A percentile compares a stretch with the other conserved stretches of the same genome.
Evolutionary conservation across 352 stramenopile genomes (phyloP).

Genomic region (Globisporangium paroecandrum): DNA sequence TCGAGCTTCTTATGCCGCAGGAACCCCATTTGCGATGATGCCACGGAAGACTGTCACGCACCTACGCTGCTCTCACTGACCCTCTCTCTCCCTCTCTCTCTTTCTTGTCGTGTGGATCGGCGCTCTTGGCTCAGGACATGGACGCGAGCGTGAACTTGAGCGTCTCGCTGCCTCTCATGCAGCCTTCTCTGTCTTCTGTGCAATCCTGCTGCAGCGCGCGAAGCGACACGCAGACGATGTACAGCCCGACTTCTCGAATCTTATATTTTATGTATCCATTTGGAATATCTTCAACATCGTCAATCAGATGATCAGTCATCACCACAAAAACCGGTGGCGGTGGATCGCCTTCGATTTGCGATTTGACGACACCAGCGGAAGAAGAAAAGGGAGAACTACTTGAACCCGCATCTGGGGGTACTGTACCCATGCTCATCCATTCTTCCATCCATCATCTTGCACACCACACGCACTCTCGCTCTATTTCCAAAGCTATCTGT

Average conservation of each 20-base stretch:
- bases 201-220: background rate
- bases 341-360: background rate
- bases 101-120: background rate
- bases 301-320: background rate
- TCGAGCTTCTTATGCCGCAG: conserved; percentile 59
- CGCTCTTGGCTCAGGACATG: background rate
- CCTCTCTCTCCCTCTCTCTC: background rate
- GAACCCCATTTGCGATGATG: conserved; percentile 42
- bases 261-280: conserved; percentile 11
- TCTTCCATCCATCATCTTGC: background rate
- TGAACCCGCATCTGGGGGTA: background rate
- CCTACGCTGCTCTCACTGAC: too few species aligned
- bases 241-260: background rate
- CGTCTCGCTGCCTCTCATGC: background rate
- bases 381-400: too few species aligned
- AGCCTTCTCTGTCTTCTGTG: background rate
- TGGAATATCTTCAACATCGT: background rate
- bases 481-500: background rate
- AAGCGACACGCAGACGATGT: background rate
- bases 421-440: background rate
- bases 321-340: background rate
- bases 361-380: too few species aligned
- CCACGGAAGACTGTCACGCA: background rate
- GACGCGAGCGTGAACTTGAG: background rate
- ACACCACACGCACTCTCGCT: background rate